phyloP scores from a whole-genome alignment of 441 rosid genomes.

The Melastoma candidum region DNA sequence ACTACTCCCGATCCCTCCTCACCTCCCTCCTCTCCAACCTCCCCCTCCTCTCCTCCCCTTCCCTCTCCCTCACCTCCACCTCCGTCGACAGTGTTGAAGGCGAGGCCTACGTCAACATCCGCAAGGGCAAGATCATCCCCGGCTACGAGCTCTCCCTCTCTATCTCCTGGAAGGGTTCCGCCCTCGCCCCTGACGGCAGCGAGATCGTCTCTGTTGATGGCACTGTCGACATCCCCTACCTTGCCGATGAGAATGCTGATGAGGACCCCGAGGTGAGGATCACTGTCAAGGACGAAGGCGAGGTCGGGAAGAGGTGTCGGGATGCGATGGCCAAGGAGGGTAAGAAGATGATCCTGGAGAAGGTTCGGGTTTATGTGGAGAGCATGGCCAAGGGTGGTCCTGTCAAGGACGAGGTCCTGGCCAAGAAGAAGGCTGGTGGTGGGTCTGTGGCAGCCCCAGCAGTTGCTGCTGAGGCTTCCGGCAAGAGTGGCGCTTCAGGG shows the following conservation, averaged over 20 bases:
- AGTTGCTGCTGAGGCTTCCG: not conserved
- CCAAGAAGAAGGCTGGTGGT: constrained; percentile 37
- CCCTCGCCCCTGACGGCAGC: constrained; percentile 58
- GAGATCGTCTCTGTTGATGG: constrained; percentile 40
- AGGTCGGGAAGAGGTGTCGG: constrained; percentile 58
- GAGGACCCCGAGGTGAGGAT: constrained; percentile 84
- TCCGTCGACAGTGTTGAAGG: constrained; percentile 73
- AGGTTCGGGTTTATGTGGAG: constrained; percentile 53
- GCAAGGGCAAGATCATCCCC: constrained; percentile 92
- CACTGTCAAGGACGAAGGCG: constrained; percentile 62
- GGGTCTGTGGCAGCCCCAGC: not conserved
- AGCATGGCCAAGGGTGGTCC: constrained; percentile 85
- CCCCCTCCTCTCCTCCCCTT: constrained; percentile 51
- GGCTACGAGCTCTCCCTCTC: constrained; percentile 68
- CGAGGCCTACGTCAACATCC: constrained; percentile 82
- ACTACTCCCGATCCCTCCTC: constrained; percentile 66
- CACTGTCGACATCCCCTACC: constrained; percentile 72
- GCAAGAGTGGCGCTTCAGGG: constrained; percentile 9
- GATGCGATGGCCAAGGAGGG: constrained; percentile 66
- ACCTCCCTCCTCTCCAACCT: constrained; percentile 38
- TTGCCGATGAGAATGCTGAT: constrained; percentile 89
- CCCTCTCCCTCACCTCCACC: constrained; percentile 40
- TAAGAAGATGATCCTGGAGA: constrained; percentile 50
- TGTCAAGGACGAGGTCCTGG: constrained; percentile 61
- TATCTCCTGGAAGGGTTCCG: constrained; percentile 82